Conservation (phyloP, 768 basidiomycete genomes). For the Ephemerocybe angulata region DNA sequence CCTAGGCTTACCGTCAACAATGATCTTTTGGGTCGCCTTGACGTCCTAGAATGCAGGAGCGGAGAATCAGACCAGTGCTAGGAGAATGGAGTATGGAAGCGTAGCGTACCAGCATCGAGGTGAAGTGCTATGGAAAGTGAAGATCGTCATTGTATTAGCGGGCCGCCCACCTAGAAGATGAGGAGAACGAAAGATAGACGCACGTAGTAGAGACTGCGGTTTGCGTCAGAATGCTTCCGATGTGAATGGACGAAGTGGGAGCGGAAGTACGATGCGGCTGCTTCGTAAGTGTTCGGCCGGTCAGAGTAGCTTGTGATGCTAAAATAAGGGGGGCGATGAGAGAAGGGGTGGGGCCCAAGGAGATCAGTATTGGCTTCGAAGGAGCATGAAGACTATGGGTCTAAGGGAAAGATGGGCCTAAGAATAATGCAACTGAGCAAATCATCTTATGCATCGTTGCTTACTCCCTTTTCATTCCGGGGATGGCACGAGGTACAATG, state of each 20-base stretch:
- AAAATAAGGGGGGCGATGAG: background rate
- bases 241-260: conserved; percentile 80
- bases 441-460: too few species aligned
- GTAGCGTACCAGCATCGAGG: conserved; percentile 57
- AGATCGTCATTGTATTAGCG: background rate
- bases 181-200: conserved; percentile 23
- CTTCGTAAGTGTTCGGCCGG: conserved; percentile 65
- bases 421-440: too few species aligned
- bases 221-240: conserved; percentile 56
- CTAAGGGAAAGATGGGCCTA: too few species aligned
- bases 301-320: conserved; percentile 79
- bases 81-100: background rate
- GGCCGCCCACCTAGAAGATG: background rate
- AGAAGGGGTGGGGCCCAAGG: background rate
- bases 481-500: too few species aligned
- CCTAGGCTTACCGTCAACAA: conserved; percentile 49
- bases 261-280: conserved; percentile 76
- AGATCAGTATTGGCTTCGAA: background rate
- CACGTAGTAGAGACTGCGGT: conserved; percentile 62
- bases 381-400: background rate
- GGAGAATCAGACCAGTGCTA: too few species aligned
- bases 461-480: too few species aligned
- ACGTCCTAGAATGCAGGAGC: too few species aligned
- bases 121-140: conserved; percentile 50
- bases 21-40: conserved; percentile 62